Evolutionary conservation across 257 asterid genomes (phyloP).

Genomic region (Craterostigma plantagineum): DNA sequence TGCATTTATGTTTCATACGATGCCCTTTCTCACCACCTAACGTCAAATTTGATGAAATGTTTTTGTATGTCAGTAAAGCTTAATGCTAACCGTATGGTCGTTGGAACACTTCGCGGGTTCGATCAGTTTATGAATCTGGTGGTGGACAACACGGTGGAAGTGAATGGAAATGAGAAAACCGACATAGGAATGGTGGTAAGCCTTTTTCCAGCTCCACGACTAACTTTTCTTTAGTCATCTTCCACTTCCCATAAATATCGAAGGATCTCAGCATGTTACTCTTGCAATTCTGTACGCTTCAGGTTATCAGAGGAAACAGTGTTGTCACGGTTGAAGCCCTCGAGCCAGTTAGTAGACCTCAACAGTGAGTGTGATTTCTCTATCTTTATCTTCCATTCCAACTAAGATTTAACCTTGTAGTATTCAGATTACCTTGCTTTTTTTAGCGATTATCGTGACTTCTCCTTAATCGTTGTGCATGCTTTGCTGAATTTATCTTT

Average conservation of each 20-base stretch:
- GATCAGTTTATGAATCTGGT: conserved; percentile 88
- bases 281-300: not conserved
- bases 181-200: conserved; percentile 97
- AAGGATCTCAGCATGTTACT: not conserved
- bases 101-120: conserved; percentile 83
- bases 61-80: conserved; percentile 39
- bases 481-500: no score
- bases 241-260: not conserved
- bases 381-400: no score
- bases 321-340: conserved; percentile 68
- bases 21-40: not conserved
- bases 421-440: no score
- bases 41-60: not conserved
- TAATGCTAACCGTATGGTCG: conserved; percentile 75
- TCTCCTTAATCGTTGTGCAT: no score
- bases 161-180: conserved; percentile 70
- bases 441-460: no score
- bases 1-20: not conserved
- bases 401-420: no score
- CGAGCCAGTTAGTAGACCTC: conserved; percentile 41
- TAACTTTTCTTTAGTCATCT: not conserved
- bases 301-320: conserved; percentile 66
- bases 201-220: conserved; percentile 1
- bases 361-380: conserved; percentile 9
- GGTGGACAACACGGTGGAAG: conserved; percentile 83